Evolutionary conservation across 139 green algal species (phyloP).

Genomic region (Pseudopediastrum boryanum): DNA sequence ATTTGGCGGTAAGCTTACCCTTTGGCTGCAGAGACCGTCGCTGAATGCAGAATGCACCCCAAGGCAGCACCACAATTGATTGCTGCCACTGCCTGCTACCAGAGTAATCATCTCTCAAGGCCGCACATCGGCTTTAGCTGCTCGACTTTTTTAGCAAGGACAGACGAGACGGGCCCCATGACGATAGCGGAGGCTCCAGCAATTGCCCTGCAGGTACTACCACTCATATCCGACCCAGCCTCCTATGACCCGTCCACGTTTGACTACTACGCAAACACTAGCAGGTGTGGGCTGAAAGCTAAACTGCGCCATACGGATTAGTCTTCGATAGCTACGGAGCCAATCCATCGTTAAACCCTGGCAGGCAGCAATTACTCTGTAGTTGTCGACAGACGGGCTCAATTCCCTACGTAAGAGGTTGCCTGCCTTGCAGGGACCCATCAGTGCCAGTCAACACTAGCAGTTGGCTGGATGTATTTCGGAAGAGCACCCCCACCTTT

Average conservation of each 20-base stretch:
- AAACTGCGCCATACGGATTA: not conserved
- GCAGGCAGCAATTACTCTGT: not conserved
- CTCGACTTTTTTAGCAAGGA: no score
- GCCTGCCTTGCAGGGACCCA: not conserved
- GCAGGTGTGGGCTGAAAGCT: not conserved
- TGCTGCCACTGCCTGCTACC: no score
- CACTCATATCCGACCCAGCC: not conserved
- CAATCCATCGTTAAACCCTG: not conserved
- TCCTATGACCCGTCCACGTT: slow-evolving; percentile 7
- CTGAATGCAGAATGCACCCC: no score
- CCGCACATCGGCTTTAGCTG: no score
- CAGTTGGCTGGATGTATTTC: slow-evolving; percentile 73
- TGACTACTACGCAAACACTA: slow-evolving; percentile 26
- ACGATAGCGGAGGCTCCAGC: no score
- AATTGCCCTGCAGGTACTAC: no score
- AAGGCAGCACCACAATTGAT: no score
- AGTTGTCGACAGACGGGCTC: not conserved
- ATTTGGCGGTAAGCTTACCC: no score
- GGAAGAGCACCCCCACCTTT: slow-evolving; percentile 65
- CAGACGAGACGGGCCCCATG: no score
- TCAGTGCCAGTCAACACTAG: not conserved
- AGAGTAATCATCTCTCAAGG: no score
- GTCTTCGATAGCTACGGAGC: not conserved
- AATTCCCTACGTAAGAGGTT: no score
- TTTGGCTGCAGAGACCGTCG: no score